Conservation (phyloP, 345 rosid genomes). For the Eucalyptus dawsonii region DNA sequence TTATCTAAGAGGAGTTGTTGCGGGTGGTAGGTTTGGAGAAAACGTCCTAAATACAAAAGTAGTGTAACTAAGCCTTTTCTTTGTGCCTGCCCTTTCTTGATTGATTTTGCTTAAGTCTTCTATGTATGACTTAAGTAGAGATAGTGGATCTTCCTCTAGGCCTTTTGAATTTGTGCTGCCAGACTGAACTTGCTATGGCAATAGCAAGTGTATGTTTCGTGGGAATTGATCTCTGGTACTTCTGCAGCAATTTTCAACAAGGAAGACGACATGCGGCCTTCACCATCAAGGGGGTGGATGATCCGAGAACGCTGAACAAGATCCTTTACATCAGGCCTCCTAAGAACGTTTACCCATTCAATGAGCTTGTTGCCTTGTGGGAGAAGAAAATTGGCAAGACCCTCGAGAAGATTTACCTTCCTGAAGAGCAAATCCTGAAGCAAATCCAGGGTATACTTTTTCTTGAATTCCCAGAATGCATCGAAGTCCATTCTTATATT, state of each 20-base stretch:
- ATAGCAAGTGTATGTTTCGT: neutral
- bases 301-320: constrained; percentile 50
- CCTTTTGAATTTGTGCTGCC: neutral
- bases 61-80: neutral
- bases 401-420: constrained; percentile 29
- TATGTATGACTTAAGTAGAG: neutral
- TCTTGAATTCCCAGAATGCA: neutral
- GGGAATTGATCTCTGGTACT: neutral
- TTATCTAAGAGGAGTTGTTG: neutral
- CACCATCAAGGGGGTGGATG: constrained; percentile 44
- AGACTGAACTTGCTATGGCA: neutral
- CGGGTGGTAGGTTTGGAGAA: neutral
- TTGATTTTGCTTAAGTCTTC: neutral
- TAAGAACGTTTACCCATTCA: constrained; percentile 32
- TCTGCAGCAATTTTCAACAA: constrained; percentile 22
- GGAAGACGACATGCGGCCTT: constrained; percentile 45
- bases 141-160: neutral
- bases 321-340: constrained; percentile 38
- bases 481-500: neutral
- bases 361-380: constrained; percentile 50
- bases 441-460: constrained; percentile 16
- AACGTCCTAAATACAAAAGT: neutral
- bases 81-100: neutral
- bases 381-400: constrained; percentile 57
- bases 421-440: constrained; percentile 47